These are phyloP conservation scores for Anthostomella pinea DNA, from an alignment of 2,329 filamentous ascomycete species.

Conservation along the genomic window DNA sequence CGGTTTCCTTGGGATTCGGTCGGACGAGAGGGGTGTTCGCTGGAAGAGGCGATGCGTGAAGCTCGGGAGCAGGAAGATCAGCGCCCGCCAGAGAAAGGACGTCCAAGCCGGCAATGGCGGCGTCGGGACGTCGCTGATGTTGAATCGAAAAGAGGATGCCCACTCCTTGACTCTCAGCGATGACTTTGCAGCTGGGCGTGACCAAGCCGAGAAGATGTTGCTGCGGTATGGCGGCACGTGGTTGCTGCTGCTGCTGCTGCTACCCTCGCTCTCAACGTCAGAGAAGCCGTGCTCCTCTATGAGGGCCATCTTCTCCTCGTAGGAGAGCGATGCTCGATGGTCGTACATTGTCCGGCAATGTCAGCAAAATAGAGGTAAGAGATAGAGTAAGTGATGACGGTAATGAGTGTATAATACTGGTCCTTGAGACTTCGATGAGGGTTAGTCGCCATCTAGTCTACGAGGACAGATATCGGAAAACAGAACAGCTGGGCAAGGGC, in stretches of 20 bases:
- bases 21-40: neutral
- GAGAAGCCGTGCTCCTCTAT: constrained; percentile 44
- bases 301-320: constrained; percentile 45
- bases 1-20: constrained; percentile 7
- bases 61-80: constrained; percentile 49
- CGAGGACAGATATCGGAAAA: too few species aligned
- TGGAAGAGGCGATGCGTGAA: constrained; percentile 42
- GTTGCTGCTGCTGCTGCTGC: too few species aligned
- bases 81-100: constrained; percentile 35
- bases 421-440: too few species aligned
- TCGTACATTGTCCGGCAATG: constrained; percentile 42
- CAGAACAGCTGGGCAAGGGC: too few species aligned
- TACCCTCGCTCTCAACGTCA: constrained; percentile 43
- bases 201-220: too few species aligned
- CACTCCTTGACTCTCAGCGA: constrained; percentile 31
- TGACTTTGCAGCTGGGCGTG: constrained; percentile 37
- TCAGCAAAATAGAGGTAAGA: too few species aligned
- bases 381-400: too few species aligned
- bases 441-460: too few species aligned
- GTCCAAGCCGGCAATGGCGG: too few species aligned
- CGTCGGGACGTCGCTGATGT: too few species aligned
- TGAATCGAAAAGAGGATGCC: constrained; percentile 30
- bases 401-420: too few species aligned
- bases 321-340: constrained; percentile 34
- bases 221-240: too few species aligned